phyloP scores from a whole-genome alignment of 768 basidiomycete species.

The Mycena amicta region DNA sequence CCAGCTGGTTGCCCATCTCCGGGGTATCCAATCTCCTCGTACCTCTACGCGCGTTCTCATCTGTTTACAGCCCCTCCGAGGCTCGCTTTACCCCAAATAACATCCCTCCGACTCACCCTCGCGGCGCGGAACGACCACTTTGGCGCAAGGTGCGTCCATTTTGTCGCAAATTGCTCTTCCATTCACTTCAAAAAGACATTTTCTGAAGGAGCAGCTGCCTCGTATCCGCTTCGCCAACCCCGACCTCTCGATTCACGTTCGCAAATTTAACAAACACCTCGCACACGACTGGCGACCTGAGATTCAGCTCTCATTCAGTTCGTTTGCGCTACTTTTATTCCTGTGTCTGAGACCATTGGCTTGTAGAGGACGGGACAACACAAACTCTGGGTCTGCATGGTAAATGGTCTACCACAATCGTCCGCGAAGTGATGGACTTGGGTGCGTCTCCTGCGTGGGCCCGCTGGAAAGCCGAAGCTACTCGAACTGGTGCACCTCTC shows the following conservation, averaged over 20 bases:
- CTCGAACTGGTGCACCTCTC: conserved; percentile 10
- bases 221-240: conserved; percentile 81
- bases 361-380: conserved; percentile 51
- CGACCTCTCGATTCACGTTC: conserved; percentile 58
- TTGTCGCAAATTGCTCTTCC: neutral
- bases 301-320: conserved; percentile 65
- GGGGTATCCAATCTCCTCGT: neutral
- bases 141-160: conserved; percentile 62
- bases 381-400: conserved; percentile 56
- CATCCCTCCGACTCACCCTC: conserved; percentile 41
- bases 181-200: conserved; percentile 52
- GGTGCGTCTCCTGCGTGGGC: conserved; percentile 41
- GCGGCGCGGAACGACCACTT: conserved; percentile 72
- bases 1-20: conserved; percentile 14
- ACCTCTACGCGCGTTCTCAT: neutral
- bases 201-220: conserved; percentile 77
- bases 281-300: conserved; percentile 63
- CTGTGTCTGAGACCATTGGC: neutral
- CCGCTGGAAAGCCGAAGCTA: conserved; percentile 20
- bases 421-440: conserved; percentile 69
- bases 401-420: conserved; percentile 71
- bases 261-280: conserved; percentile 53
- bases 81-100: conserved; percentile 12
- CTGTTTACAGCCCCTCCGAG: conserved; percentile 9
- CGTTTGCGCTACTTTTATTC: conserved; percentile 31